Conservation (phyloP, 768 basidiomycete species). For the Brasilioporus rufonigricans region DNA sequence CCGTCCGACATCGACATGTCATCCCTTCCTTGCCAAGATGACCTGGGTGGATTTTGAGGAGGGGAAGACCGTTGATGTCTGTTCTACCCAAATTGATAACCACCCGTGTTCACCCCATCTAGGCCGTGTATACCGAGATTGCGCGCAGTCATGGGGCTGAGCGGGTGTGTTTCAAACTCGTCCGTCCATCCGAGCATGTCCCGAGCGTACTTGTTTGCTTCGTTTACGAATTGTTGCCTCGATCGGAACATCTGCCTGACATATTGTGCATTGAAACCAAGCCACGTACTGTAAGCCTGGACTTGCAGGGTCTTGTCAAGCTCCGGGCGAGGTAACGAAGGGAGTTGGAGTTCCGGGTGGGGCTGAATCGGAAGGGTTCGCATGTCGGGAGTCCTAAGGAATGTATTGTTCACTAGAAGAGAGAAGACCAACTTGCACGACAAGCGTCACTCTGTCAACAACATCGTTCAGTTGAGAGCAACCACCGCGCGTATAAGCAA, state of each 20-base stretch:
- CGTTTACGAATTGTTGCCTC: slow-evolving; percentile 38
- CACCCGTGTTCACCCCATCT: slow-evolving; percentile 22
- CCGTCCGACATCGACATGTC: neutral
- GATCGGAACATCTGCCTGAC: slow-evolving; percentile 39
- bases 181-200: slow-evolving; percentile 38
- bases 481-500: neutral
- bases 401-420: slow-evolving; percentile 74
- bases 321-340: slow-evolving; percentile 26
- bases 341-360: slow-evolving; percentile 23
- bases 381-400: slow-evolving; percentile 43
- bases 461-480: slow-evolving; percentile 6
- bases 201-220: slow-evolving; percentile 37
- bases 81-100: neutral
- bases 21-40: slow-evolving; percentile 1
- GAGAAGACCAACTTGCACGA: slow-evolving; percentile 65
- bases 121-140: slow-evolving; percentile 49
- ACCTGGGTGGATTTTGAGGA: neutral
- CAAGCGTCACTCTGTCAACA: slow-evolving; percentile 50
- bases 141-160: slow-evolving; percentile 44
- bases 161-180: slow-evolving; percentile 32
- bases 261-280: slow-evolving; percentile 55
- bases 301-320: slow-evolving; percentile 43
- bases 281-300: slow-evolving; percentile 51
- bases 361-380: slow-evolving; percentile 39
- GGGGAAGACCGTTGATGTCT: slow-evolving; percentile 5